phyloP scores from a whole-genome alignment of 306 rosid genomes.

The Alnus glutinosa region DNA sequence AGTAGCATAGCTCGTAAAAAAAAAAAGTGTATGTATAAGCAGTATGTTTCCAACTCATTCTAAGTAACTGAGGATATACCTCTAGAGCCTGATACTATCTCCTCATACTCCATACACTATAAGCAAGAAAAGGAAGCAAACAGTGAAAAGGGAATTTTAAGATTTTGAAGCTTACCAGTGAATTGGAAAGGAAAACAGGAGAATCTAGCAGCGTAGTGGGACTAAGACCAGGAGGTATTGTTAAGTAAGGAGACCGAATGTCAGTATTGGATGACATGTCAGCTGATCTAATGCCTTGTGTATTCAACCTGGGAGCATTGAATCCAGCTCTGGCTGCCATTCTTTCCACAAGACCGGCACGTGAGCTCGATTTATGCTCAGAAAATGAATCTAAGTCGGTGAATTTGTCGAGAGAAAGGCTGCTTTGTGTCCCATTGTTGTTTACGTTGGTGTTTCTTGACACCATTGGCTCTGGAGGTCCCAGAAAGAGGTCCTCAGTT shows the following conservation, averaged over 20 bases:
- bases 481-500: constrained; percentile 48
- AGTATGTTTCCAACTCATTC: not conserved
- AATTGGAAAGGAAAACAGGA: constrained; percentile 87
- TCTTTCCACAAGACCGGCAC: constrained; percentile 79
- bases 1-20: not conserved
- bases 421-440: constrained; percentile 34
- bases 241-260: constrained; percentile 68
- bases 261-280: constrained; percentile 63
- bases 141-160: not conserved
- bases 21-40: not conserved
- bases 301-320: constrained; percentile 92
- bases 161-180: constrained; percentile 57
- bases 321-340: constrained; percentile 94
- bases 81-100: not conserved
- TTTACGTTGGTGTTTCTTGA: constrained; percentile 22
- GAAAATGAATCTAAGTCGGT: constrained; percentile 35
- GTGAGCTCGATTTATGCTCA: constrained; percentile 45
- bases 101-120: not conserved
- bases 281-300: constrained; percentile 77
- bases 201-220: constrained; percentile 93
- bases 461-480: constrained; percentile 31
- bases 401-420: constrained; percentile 39
- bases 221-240: constrained; percentile 94
- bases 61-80: not conserved
- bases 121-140: constrained; percentile 15